Percentiles rank a stretch among this genome's conserved stretches.
Conservation (phyloP, 2,329 filamentous ascomycete genomes). For the Fonsecaea monophora region DNA sequence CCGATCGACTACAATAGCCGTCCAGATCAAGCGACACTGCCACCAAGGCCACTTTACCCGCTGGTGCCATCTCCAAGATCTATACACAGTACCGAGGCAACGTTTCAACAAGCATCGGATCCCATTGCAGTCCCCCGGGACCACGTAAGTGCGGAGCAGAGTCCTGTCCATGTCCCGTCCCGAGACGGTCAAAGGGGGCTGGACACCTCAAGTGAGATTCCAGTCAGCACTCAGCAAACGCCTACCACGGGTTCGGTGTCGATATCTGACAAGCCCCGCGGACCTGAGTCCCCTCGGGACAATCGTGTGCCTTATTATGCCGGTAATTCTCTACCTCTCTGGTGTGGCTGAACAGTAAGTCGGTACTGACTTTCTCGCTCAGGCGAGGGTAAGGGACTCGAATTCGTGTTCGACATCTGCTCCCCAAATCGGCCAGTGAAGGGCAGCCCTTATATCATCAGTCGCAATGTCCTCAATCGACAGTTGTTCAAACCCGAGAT, state of each 20-base stretch:
- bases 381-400: slow-evolving; percentile 31
- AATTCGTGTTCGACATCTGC: slow-evolving; percentile 31
- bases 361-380: background rate
- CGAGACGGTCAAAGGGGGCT: background rate
- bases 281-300: background rate
- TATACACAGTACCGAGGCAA: slow-evolving; percentile 15
- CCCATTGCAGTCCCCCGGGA: background rate
- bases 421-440: slow-evolving; percentile 27
- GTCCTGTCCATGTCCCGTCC: slow-evolving; percentile 4
- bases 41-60: slow-evolving; percentile 19
- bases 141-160: background rate
- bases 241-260: background rate
- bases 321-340: slow-evolving; percentile 12
- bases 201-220: background rate
- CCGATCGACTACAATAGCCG: slow-evolving; percentile 10
- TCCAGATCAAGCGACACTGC: slow-evolving; percentile 10
- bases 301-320: slow-evolving; percentile 27
- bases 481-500: slow-evolving; percentile 16
- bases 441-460: slow-evolving; percentile 29
- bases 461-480: slow-evolving; percentile 19
- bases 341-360: background rate
- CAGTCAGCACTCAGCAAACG: slow-evolving; percentile 1
- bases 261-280: slow-evolving; percentile 6
- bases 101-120: slow-evolving; percentile 2
- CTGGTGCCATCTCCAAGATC: slow-evolving; percentile 24